phyloP scores from a whole-genome alignment of 257 asterid species.

The Plectranthus barbatus region DNA sequence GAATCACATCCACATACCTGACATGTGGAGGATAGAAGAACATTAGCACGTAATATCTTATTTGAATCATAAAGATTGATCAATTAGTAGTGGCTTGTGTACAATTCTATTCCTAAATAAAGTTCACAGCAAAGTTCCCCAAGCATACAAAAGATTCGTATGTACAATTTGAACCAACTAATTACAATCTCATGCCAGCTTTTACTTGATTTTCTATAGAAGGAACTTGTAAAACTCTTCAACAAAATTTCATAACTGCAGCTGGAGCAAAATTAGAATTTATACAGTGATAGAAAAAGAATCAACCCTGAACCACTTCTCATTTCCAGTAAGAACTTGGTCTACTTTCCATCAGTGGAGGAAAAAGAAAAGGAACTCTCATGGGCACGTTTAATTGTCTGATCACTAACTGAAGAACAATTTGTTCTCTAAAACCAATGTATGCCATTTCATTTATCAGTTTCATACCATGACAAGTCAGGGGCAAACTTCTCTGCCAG shows the following conservation, averaged over 20 bases:
- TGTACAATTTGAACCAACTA: not conserved
- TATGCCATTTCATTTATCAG: not conserved
- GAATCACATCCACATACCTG: constrained; percentile 97
- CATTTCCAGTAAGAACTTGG: not conserved
- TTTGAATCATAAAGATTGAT: not conserved
- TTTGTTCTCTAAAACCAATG: constrained; percentile 8
- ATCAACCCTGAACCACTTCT: constrained; percentile 1
- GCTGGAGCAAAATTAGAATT: constrained; percentile 1
- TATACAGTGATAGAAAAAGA: not conserved
- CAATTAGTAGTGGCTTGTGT: not conserved
- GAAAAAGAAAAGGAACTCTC: not conserved
- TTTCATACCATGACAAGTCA: constrained; percentile 81
- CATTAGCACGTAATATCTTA: not conserved
- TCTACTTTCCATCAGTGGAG: not conserved
- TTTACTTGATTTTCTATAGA: not conserved
- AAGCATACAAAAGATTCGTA: not conserved
- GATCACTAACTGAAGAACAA: not conserved
- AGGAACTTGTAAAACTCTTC: not conserved
- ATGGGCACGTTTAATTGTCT: not conserved
- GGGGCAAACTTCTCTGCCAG: constrained; percentile 99
- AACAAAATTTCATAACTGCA: not conserved
- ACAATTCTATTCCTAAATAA: not conserved
- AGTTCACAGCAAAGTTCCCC: not conserved
- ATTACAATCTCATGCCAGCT: not conserved
- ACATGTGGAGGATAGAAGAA: constrained; percentile 9